phyloP scores from a whole-genome alignment of 225 moss, liverwort and hornwort genomes.

The Pseudoscleropodium purum region DNA sequence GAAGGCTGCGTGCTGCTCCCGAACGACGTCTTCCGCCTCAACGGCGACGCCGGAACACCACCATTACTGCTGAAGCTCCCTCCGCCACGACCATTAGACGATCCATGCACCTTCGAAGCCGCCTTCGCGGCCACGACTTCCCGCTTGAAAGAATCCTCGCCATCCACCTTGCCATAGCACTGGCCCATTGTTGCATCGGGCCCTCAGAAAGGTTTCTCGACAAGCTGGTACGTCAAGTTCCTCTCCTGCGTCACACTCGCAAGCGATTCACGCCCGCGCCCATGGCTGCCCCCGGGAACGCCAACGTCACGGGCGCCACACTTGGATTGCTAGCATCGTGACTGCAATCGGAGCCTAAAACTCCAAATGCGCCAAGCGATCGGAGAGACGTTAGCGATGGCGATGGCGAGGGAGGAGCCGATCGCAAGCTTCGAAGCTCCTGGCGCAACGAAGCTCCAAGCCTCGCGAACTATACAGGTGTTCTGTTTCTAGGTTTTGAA shows the following conservation, averaged over 20 bases:
- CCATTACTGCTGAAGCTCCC: slow-evolving; percentile 50
- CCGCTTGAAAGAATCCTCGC: slow-evolving; percentile 49
- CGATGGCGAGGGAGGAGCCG: background rate
- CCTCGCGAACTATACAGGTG: background rate
- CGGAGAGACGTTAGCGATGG: background rate
- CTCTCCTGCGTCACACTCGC: background rate
- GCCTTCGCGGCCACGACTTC: slow-evolving; percentile 32
- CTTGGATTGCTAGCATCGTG: background rate
- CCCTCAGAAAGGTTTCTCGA: background rate
- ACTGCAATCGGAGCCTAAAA: background rate
- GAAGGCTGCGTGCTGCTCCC: slow-evolving; percentile 44
- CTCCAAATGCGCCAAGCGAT: background rate
- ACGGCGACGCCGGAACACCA: slow-evolving; percentile 44
- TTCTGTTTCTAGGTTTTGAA: slow-evolving; percentile 25
- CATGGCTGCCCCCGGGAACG: background rate
- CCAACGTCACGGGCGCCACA: background rate
- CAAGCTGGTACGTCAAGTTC: background rate
- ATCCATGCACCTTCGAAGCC: slow-evolving; percentile 27
- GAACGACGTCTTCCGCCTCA: slow-evolving; percentile 50
- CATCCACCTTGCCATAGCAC: slow-evolving; percentile 82
- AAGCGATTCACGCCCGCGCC: background rate
- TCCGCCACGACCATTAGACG: slow-evolving; percentile 16
- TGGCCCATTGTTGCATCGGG: slow-evolving; percentile 94
- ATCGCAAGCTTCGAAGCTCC: background rate
- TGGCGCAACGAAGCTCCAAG: background rate